Base-by-base conservation (phyloP, 805 yeast species). In the Diddensiella santjacobensis region DNA sequence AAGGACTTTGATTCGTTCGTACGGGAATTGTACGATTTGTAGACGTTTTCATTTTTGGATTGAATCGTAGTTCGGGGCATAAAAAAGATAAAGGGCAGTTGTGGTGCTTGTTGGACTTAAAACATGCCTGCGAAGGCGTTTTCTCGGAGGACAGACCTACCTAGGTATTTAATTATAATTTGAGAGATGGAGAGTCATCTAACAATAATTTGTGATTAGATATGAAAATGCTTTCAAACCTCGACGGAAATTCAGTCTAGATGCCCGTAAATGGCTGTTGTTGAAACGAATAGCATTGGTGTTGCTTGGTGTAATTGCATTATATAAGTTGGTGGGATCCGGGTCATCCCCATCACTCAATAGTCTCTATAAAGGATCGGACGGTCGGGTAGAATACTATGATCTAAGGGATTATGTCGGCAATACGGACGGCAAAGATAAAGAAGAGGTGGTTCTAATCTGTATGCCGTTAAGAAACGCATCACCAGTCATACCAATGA, bases 381-480 rank as follows among this genome's bases (percentile, higher is more conserved):
- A 26, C 13, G 31, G 31, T 10, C 8, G 31, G 41, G 86, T 84
- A 13, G 80, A 77, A 53, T 84, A 73, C 61, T 87, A 81, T 60
- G 96, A 89, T 65, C 69, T 90, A 57, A 71, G 71, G 10, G 75
- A 83, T 50, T 81, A 76, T 58, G 69, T 67, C 37, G 87, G 90
- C 2, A 63, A 79, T 18, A 69, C 74, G 3, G 77, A 81, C 50
- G 96, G 95, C 1, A 84, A 91, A 89, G 83, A 81, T 58, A 69
- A 72, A 30, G 77, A 75, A 3, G 96, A 89, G 62, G 71, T 90
- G 37, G 81, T 89, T 31, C 69, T 89, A 49, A 80, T 89, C 56
- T 84, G 91, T 59, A 91, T 89, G 15, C 97, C 97, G 2, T 72
- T 89, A 58, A 78, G 96, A 69, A 96, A 90, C 64, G 96, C 96